A percentile compares a stretch with the other conserved stretches of the same genome.
These are phyloP conservation scores for Magnaporthiopsis rhizophila DNA, from an alignment of 2,329 filamentous ascomycete species.

Conservation along the genomic window DNA sequence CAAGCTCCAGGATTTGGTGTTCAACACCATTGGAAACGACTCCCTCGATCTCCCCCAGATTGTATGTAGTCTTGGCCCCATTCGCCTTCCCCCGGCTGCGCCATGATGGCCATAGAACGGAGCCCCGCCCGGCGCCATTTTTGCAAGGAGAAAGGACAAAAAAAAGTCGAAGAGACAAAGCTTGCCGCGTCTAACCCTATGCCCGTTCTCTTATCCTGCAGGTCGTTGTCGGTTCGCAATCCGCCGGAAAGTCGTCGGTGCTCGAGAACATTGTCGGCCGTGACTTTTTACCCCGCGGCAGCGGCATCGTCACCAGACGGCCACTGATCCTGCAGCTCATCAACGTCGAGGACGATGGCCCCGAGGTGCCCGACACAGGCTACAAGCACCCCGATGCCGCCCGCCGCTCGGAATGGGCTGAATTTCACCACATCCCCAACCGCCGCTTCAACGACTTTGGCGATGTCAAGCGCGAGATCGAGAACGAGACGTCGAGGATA, in stretches of 20 bases:
- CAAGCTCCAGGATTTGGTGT: slow-evolving; percentile 96
- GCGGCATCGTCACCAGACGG: slow-evolving; percentile 89
- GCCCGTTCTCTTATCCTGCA: slow-evolving; percentile 27
- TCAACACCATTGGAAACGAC: slow-evolving; percentile 99
- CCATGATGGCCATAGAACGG: not conserved
- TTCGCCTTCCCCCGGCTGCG: not conserved
- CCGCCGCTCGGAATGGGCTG: slow-evolving; percentile 69
- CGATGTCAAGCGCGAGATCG: slow-evolving; percentile 97
- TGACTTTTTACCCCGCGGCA: slow-evolving; percentile 93
- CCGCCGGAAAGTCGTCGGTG: slow-evolving; percentile 95
- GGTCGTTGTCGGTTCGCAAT: slow-evolving; percentile 98
- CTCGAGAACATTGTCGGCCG: slow-evolving; percentile 97
- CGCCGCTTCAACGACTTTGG: slow-evolving; percentile 98
- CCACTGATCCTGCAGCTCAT: slow-evolving; percentile 96
- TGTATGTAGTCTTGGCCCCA: slow-evolving; percentile 47
- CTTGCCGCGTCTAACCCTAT: slow-evolving; percentile 9
- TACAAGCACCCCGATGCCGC: slow-evolving; percentile 71
- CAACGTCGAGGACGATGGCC: slow-evolving; percentile 77
- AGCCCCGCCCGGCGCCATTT: slow-evolving; percentile 2
- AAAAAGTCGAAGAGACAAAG: not conserved
- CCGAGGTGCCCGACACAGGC: slow-evolving; percentile 54
- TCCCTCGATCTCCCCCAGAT: slow-evolving; percentile 96
- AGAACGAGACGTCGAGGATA: slow-evolving; percentile 92
- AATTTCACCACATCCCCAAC: slow-evolving; percentile 94
- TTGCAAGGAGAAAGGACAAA: not conserved